Evolutionary conservation across 345 rosid species (phyloP).

Genomic region (Erysimum cheiranthoides): DNA sequence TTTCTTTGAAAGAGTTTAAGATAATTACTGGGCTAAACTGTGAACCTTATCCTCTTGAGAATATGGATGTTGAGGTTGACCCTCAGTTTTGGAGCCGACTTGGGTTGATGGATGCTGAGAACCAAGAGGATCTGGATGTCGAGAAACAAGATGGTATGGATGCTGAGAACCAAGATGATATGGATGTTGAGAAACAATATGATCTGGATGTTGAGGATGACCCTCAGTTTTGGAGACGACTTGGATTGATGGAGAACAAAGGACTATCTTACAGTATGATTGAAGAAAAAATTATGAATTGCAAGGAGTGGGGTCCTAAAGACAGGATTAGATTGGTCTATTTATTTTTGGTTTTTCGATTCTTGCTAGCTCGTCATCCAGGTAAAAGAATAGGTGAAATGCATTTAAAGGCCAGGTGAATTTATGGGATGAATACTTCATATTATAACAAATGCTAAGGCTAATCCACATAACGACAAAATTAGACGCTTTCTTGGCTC

Average conservation of each 20-base stretch:
- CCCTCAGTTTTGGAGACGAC: background rate
- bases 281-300: background rate
- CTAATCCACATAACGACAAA: conserved; percentile 23
- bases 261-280: background rate
- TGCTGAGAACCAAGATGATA: too few species aligned
- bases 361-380: conserved; percentile 10
- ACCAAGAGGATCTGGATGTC: too few species aligned
- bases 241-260: background rate
- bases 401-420: too few species aligned
- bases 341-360: background rate
- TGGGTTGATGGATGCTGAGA: too few species aligned
- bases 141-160: too few species aligned
- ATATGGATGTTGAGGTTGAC: too few species aligned
- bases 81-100: too few species aligned
- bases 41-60: too few species aligned
- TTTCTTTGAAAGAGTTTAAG: too few species aligned
- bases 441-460: conserved; percentile 16
- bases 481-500: background rate
- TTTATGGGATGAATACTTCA: too few species aligned
- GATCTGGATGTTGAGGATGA: background rate
- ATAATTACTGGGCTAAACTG: too few species aligned
- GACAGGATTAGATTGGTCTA: conserved; percentile 1
- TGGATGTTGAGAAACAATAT: too few species aligned
- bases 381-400: background rate
- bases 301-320: background rate